Conservation (phyloP, 2,329 filamentous ascomycete genomes). For the Fonsecaea erecta region DNA sequence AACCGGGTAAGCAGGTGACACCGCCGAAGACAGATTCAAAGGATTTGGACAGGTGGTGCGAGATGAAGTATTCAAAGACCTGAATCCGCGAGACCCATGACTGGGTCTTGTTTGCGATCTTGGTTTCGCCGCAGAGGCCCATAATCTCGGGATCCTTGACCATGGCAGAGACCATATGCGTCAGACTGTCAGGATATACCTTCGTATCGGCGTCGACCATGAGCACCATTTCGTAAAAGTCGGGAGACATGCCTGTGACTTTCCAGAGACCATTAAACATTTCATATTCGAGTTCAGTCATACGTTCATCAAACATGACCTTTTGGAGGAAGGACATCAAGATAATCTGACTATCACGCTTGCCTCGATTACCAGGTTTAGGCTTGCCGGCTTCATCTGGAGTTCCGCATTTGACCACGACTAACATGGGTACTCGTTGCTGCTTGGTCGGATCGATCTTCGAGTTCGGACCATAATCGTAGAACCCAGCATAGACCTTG, state of each 20-base stretch:
- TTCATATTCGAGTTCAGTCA: constrained; percentile 98
- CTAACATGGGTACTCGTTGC: constrained; percentile 96
- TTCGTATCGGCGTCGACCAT: constrained; percentile 99
- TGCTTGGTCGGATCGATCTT: constrained; percentile 82
- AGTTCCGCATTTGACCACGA: constrained; percentile 93
- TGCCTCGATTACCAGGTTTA: constrained; percentile 96
- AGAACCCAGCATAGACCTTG: constrained; percentile 97
- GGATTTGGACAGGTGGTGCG: constrained; percentile 92
- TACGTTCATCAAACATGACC: constrained; percentile 99
- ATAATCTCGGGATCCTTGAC: constrained; percentile 99
- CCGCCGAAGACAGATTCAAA: constrained; percentile 99
- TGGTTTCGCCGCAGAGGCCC: constrained; percentile 97
- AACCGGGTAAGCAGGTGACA: constrained; percentile 97
- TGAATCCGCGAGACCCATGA: constrained; percentile 98
- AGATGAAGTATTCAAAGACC: constrained; percentile 97
- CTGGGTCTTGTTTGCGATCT: constrained; percentile 96
- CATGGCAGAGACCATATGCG: constrained; percentile 99
- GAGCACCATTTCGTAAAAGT: constrained; percentile 96
- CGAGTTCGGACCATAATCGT: constrained; percentile 87
- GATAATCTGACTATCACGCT: constrained; percentile 98
- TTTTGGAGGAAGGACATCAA: constrained; percentile 99
- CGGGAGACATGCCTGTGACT: constrained; percentile 95
- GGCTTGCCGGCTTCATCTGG: constrained; percentile 78
- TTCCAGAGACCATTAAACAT: constrained; percentile 99
- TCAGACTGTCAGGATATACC: constrained; percentile 96